Evolutionary conservation across 1,284 basidiomycete genomes (phyloP), one percentile per base, ranked within the genome.

Genomic region (Flammula alnicola): DNA sequence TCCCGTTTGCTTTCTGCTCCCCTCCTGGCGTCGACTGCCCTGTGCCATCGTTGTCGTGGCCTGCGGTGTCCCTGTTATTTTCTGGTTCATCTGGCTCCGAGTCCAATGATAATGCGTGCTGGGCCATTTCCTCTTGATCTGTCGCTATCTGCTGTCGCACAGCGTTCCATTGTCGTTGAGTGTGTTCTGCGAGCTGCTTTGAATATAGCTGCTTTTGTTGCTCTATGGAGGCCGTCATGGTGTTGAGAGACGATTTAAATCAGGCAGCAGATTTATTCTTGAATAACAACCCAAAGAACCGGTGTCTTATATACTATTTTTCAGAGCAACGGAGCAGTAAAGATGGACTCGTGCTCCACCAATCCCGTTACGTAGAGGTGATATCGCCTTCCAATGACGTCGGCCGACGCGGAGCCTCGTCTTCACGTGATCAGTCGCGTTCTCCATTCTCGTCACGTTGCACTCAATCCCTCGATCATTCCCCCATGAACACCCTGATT

Each of bases 131-230:
- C 36, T 40, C 51, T 6, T 41, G 49, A 2, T 55, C 46, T 36
- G 42, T 37, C 17, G 23, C 30, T 42, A 43, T 22, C 26, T 57
- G 44, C 31, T 48, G 49, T 44, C 52, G 49, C 22, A 65, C 63
- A 39, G 60, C 68, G 63, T 77, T 73, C 76, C 79, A 83, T 60
- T 86, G 83, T 37, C 72, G 73, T 32, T 77, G 67, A 4, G 83
- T 86, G 62, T 84, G 75, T 3, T 72, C 79, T 0, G 79, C 80
- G n/a, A 86, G 67, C 58, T 84, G 76, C 37, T 70, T 72, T 4
- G 83, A 76, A 57, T 86, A 86, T 23, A 68, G 69, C 22, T 68
- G 68, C 60, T 79, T 83, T 59, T 75, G 69, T 31, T 75, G 67
- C 55, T 84, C 78, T 44, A 76, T 4, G 30, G 66, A 58, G 17